These are phyloP conservation scores for Dactylonectria macrodidyma DNA, from an alignment of 2,329 filamentous ascomycete genomes.

Conservation along the genomic window DNA sequence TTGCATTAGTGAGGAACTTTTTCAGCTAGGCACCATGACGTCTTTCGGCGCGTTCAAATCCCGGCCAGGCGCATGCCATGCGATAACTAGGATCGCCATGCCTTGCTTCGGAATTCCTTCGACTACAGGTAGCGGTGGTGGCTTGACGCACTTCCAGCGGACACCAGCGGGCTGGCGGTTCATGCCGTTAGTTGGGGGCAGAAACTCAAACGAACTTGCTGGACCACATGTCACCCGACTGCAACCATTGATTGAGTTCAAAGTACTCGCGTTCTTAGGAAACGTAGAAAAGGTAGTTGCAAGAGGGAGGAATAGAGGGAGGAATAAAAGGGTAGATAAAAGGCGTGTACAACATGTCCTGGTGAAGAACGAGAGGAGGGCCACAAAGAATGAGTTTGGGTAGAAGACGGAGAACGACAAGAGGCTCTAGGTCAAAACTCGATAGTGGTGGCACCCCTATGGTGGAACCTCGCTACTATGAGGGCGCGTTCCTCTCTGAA, in stretches of 20 bases:
- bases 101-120: background rate
- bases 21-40: conserved; percentile 34
- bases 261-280: background rate
- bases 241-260: background rate
- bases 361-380: conserved; percentile 30
- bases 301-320: no score
- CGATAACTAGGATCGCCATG: background rate
- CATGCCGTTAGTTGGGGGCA: background rate
- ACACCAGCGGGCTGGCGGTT: background rate
- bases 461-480: conserved; percentile 9
- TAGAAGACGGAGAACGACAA: conserved; percentile 6
- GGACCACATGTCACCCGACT: background rate
- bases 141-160: background rate
- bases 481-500: conserved; percentile 15
- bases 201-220: background rate
- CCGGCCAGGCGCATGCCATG: conserved; percentile 5
- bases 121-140: background rate
- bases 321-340: background rate
- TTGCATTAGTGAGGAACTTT: conserved; percentile 3
- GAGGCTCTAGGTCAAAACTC: conserved; percentile 16
- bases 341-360: conserved; percentile 12
- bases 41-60: conserved; percentile 30
- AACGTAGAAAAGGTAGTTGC: background rate
- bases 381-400: conserved; percentile 17
- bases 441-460: conserved; percentile 23